Base-by-base conservation (phyloP, 768 basidiomycete species). In the Lactarius tabidus region DNA sequence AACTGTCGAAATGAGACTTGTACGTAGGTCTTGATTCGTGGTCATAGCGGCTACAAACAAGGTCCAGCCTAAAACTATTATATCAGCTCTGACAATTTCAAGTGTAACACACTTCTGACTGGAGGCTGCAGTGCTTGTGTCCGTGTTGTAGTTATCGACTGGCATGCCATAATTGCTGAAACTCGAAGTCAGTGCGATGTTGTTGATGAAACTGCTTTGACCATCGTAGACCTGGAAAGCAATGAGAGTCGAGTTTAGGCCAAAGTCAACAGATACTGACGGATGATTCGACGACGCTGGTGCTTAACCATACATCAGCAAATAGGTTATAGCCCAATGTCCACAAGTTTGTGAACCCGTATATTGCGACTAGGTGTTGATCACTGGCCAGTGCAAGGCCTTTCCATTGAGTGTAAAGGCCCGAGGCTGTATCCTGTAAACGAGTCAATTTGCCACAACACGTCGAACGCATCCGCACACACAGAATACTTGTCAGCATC, bases 301-400 rank as follows among this genome's bases (percentile, higher is more conserved):
- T 78, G 41, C 80, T 79, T 54, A 88, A 73, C 45, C 88, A 74
- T 71, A 79, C 82, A 71, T 88, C 86, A 12, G 80, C 83, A 62
- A 79, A 87, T 56, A 89, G 70, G 74, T 88, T 88, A 74, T 89
- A 88, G 9, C 82, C 74, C 31, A 86, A 70, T 5, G 83, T 83
- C 85, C 85, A 87, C 65, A 80, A 82, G 55, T 20, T 53, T 15
- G 59, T 1, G 41, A 59, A n/a, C 14, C 66, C 28, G 57, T 62
- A 39, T 55, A 63, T 54, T 31, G 18, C 29, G 41, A 62, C 39
- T 43, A 43, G n/a, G 35, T 55, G 12, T 60, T 64, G 56, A 69
- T 57, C 55, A 31, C 12, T 54, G 51, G 54, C 39, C 6, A 59
- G 38, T 20, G 65, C 62, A 18, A 66, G 48, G 26, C 15, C 15